Percentiles rank a stretch among this genome's conserved stretches.
Evolutionary conservation across 768 basidiomycete genomes (phyloP).

Genomic region (Tylopilus plumbeoviolaceoides): DNA sequence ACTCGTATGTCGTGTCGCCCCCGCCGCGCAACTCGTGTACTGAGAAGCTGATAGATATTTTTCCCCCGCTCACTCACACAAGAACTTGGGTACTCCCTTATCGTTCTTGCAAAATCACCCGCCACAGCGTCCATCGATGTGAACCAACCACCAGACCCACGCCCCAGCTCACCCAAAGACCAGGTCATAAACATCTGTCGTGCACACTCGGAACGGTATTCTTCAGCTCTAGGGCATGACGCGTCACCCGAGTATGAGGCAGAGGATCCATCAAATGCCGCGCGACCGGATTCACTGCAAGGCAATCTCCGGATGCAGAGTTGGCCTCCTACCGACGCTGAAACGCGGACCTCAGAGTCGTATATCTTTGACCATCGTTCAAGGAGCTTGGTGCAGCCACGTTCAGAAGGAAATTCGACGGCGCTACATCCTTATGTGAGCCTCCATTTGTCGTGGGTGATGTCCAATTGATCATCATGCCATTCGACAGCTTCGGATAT

Average conservation of each 20-base stretch:
- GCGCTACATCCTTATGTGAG: conserved; percentile 31
- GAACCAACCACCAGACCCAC: conserved; percentile 11
- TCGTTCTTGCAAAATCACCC: conserved; percentile 32
- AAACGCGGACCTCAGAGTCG: conserved; percentile 15
- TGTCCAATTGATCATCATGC: conserved; percentile 8
- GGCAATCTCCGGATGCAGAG: conserved; percentile 23
- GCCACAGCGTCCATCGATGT: conserved; percentile 22
- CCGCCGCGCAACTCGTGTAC: background rate
- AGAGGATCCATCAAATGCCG: conserved; percentile 24
- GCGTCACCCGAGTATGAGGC: conserved; percentile 39
- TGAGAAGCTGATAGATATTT: conserved; percentile 50
- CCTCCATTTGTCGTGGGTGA: background rate
- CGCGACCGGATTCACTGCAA: conserved; percentile 17
- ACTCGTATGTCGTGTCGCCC: conserved; percentile 45
- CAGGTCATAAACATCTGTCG: conserved; percentile 22
- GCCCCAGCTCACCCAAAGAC: conserved; percentile 23
- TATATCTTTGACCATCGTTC: conserved; percentile 29
- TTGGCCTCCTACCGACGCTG: conserved; percentile 15
- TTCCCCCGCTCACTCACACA: conserved; percentile 70
- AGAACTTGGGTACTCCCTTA: conserved; percentile 55
- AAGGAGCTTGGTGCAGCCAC: conserved; percentile 27
- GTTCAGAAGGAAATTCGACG: conserved; percentile 25
- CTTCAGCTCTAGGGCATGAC: conserved; percentile 26
- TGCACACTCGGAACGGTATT: conserved; percentile 12
- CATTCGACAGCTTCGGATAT: conserved; percentile 23